Evolutionary conservation across 1,139 yeast genomes (phyloP).

Genomic region (Suhomyces guaymorum): DNA sequence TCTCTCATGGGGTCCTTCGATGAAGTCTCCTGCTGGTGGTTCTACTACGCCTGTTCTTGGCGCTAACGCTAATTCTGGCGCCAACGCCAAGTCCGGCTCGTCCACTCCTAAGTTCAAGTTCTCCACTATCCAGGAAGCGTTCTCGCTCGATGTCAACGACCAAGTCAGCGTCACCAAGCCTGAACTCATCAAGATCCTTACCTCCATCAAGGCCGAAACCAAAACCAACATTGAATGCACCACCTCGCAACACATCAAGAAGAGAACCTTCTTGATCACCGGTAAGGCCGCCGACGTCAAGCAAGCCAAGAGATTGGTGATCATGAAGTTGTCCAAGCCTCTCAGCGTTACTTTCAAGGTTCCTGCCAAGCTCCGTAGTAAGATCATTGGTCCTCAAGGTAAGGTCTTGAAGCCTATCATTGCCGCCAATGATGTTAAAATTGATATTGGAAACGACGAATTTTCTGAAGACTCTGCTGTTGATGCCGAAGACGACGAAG

Average conservation of each 20-base stretch:
- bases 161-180: conserved; percentile 64
- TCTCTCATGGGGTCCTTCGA: conserved; percentile 39
- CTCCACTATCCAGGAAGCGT: conserved; percentile 68
- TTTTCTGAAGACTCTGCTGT: conserved; percentile 19
- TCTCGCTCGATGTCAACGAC: conserved; percentile 66
- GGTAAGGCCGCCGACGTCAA: conserved; percentile 73
- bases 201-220: conserved; percentile 60
- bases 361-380: conserved; percentile 78
- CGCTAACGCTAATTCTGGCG: not conserved
- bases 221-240: conserved; percentile 82
- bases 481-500: conserved; percentile 31
- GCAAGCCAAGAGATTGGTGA: conserved; percentile 73
- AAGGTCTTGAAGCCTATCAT: conserved; percentile 77
- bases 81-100: conserved; percentile 6
- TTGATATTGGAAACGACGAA: conserved; percentile 65
- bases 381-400: conserved; percentile 90
- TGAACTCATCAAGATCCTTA: conserved; percentile 65
- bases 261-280: conserved; percentile 81
- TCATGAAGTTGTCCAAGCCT: conserved; percentile 77
- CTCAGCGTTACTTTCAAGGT: conserved; percentile 60
- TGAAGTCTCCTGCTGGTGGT: conserved; percentile 39
- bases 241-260: conserved; percentile 71
- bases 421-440: conserved; percentile 66
- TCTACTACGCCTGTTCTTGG: conserved; percentile 26
- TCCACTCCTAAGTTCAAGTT: conserved; percentile 21